Base-by-base conservation (phyloP, 371 early-diverging fungal species). In the Rhizomucor miehei region DNA sequence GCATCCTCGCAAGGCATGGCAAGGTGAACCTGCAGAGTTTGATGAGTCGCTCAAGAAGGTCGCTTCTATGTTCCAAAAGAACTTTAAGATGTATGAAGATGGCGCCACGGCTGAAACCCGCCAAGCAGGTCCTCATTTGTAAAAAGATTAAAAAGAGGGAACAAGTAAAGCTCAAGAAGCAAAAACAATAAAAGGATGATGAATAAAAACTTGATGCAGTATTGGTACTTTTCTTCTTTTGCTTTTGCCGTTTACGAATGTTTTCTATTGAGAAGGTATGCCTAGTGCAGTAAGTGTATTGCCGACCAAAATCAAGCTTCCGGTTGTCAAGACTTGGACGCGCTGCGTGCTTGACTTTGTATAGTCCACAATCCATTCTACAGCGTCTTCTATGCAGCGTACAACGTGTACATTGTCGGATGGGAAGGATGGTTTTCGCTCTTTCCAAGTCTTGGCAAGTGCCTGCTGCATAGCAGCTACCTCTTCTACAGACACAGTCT, bases 221-320 rank as follows among this genome's bases (percentile, higher is more conserved):
- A n/a, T n/a, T n/a, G 48, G 35, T 48, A 34, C 24, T 5, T 29
- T 29, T 29, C 8, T 8, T 29, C 5, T 29, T 29, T 29, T n/a
- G n/a, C n/a, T n/a, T n/a, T n/a, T n/a, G n/a, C n/a, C n/a, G n/a
- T n/a, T n/a, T n/a, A n/a, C n/a, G n/a, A 38, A 9, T 38, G 14
- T 49, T 35, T 25, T 36, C 54, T 66, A 76, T 59, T 71, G 68
- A 16, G 77, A 65, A 20, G 68, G 50, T 10, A 76, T 63, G 35
- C 81, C 83, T 6, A 89, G 69, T 14, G 82, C 83, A 23, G 84
- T 87, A 56, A 94, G 72, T 2, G 88, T 81, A 17, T 90, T 90
- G 29, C 98, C 98, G 11, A 95, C 89, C 64, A 98, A 75, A 59
- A 95, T 91, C 58, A 98, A 66, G 66, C 94, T 93, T n/a, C 98